A percentile compares a stretch with the other conserved stretches of the same genome.
Evolutionary conservation across 495 filamentous ascomycete genomes (phyloP).

Genomic region (Penicillium macrosclerotiorum): DNA sequence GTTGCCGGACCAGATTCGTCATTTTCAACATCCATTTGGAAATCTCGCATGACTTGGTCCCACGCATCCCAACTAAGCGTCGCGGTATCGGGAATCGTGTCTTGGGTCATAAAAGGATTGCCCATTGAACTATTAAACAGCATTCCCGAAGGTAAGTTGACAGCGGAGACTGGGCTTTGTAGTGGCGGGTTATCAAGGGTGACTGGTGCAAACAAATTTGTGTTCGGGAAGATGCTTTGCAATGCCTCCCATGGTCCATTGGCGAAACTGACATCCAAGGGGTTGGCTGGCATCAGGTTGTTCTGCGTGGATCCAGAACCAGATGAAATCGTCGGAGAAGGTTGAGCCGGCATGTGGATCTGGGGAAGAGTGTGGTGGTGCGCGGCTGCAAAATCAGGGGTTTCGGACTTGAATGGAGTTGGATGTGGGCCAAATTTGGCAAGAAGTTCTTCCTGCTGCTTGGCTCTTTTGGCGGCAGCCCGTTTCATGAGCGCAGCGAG

Average conservation of each 20-base stretch:
- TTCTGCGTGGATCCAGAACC: neutral
- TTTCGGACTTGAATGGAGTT: conserved; percentile 1
- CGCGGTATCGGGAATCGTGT: conserved; percentile 3
- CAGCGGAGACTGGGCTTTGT: conserved; percentile 4
- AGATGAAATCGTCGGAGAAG: conserved; percentile 2
- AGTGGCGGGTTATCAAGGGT: conserved; percentile 6
- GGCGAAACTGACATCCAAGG: conserved; percentile 30
- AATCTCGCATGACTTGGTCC: conserved; percentile 52
- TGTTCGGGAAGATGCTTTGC: conserved; percentile 31
- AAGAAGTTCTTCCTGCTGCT: conserved; percentile 31
- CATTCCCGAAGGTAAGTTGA: conserved; percentile 2
- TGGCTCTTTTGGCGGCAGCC: conserved; percentile 43
- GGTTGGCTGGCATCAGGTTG: neutral
- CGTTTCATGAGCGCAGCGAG: conserved; percentile 69
- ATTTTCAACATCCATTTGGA: conserved; percentile 43
- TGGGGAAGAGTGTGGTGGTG: conserved; percentile 13
- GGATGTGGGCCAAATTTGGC: conserved; percentile 19
- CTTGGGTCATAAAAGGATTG: conserved; percentile 15
- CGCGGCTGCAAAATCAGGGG: neutral
- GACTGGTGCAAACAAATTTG: conserved; percentile 25
- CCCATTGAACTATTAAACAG: conserved; percentile 10
- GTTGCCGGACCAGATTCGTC: conserved; percentile 17
- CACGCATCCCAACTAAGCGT: conserved; percentile 44
- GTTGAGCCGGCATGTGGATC: conserved; percentile 16
- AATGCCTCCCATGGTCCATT: conserved; percentile 29